Percentiles rank a stretch among this genome's conserved stretches.
These are phyloP conservation scores for Hygrocybe coccinea DNA, from an alignment of 768 basidiomycete genomes.

Conservation along the genomic window DNA sequence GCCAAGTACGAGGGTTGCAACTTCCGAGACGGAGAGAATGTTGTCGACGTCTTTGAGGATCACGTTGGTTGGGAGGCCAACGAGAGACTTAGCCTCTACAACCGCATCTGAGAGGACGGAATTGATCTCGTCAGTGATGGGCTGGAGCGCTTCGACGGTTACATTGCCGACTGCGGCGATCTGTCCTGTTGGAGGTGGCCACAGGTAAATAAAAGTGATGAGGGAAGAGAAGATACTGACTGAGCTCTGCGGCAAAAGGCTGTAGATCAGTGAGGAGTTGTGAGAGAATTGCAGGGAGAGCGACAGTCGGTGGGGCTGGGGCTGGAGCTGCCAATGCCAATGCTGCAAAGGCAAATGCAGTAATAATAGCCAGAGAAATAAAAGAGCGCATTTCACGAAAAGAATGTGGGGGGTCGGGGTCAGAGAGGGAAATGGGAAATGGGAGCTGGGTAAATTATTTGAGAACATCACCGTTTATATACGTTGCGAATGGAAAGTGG, in stretches of 20 bases:
- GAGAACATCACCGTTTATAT: background rate
- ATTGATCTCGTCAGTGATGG: background rate
- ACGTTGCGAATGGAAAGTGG: background rate
- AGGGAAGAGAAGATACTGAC: background rate
- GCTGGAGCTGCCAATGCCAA: background rate
- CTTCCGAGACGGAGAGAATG: background rate
- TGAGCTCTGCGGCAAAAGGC: background rate
- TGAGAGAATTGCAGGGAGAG: background rate
- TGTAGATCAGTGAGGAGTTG: background rate
- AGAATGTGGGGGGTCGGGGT: background rate
- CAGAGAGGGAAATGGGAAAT: background rate
- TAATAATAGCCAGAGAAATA: background rate
- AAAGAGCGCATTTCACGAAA: background rate
- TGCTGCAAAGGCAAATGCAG: background rate
- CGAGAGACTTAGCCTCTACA: background rate
- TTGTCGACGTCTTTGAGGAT: background rate
- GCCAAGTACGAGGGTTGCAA: background rate
- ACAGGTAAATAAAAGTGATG: background rate
- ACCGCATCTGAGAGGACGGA: background rate
- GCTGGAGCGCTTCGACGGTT: background rate
- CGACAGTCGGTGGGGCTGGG: background rate
- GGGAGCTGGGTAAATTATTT: background rate
- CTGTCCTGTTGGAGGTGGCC: too few relatives aligned
- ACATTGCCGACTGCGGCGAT: background rate
- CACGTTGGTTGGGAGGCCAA: background rate